Evolutionary conservation across 2,329 filamentous ascomycete genomes (phyloP).

Genomic region (Xylariaceae sp.): DNA sequence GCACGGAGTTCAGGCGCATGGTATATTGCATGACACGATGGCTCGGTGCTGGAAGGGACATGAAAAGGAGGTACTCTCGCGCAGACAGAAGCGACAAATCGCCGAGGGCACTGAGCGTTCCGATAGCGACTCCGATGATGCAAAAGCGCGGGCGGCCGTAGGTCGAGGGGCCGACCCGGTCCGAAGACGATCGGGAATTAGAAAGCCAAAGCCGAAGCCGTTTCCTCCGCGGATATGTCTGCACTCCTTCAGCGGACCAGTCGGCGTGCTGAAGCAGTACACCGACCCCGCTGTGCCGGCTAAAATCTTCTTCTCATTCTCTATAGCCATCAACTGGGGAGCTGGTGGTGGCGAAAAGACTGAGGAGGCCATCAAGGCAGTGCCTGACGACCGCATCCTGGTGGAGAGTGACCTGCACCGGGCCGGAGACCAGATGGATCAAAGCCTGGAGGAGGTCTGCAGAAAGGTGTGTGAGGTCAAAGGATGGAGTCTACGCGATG

Average conservation of each 20-base stretch:
- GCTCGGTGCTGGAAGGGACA: constrained; percentile 62
- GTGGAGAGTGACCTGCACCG: constrained; percentile 86
- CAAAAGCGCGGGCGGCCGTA: not conserved
- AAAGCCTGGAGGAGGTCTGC: constrained; percentile 64
- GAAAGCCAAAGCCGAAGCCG: constrained; percentile 38
- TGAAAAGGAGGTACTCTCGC: constrained; percentile 54
- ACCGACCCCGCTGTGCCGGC: constrained; percentile 64
- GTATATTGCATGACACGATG: constrained; percentile 58
- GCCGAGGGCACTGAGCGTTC: constrained; percentile 41
- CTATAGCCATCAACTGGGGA: constrained; percentile 70
- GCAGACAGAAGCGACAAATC: constrained; percentile 46
- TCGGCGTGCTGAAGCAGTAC: constrained; percentile 72
- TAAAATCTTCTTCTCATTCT: constrained; percentile 83
- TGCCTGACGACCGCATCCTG: constrained; percentile 73
- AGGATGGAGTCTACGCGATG: constrained; percentile 67
- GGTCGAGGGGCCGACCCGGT: not conserved
- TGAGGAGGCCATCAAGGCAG: constrained; percentile 58
- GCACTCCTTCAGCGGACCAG: constrained; percentile 81
- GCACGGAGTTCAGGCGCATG: constrained; percentile 71
- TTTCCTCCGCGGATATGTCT: constrained; percentile 87
- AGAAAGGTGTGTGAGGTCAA: constrained; percentile 71
- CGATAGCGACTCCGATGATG: constrained; percentile 31
- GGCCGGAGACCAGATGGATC: constrained; percentile 77
- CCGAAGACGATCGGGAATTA: constrained; percentile 1
- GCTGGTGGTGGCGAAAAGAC: constrained; percentile 40